A percentile compares a stretch with the other conserved stretches of the same genome.
phyloP scores from a whole-genome alignment of 495 filamentous ascomycete genomes.

The Podospora sp. region DNA sequence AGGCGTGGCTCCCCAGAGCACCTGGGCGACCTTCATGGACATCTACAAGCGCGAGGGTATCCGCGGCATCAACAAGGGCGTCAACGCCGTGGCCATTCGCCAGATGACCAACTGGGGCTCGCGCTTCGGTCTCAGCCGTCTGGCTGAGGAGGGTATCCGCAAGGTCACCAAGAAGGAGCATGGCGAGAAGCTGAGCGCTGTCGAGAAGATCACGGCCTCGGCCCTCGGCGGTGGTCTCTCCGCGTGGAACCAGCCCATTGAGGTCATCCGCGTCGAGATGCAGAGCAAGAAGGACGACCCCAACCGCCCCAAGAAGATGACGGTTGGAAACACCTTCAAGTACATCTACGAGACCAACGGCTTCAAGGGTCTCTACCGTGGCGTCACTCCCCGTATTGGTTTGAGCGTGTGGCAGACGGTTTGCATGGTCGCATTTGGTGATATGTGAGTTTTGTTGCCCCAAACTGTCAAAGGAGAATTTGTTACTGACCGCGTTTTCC shows the following conservation, averaged over 20 bases:
- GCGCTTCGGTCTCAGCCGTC: conserved; percentile 86
- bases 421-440: conserved; percentile 99
- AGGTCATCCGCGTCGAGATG: conserved; percentile 99
- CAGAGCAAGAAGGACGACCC: conserved; percentile 98
- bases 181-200: conserved; percentile 68
- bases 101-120: conserved; percentile 99
- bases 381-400: conserved; percentile 90
- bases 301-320: conserved; percentile 98
- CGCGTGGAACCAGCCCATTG: conserved; percentile 99
- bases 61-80: conserved; percentile 93
- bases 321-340: conserved; percentile 85
- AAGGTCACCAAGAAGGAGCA: conserved; percentile 75
- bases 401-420: conserved; percentile 99
- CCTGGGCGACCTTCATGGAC: conserved; percentile 92
- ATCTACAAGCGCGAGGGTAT: conserved; percentile 96
- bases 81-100: conserved; percentile 96
- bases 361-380: conserved; percentile 90
- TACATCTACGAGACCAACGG: conserved; percentile 94
- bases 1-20: conserved; percentile 82
- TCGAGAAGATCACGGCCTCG: conserved; percentile 89
- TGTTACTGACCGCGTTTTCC: conserved; percentile 4
- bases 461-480: conserved; percentile 16
- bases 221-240: conserved; percentile 88
- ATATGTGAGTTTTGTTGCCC: conserved; percentile 72
- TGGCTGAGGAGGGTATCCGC: conserved; percentile 89